These are phyloP conservation scores for Quercus mongolica DNA, from an alignment of 306 rosid species.

Conservation along the genomic window DNA sequence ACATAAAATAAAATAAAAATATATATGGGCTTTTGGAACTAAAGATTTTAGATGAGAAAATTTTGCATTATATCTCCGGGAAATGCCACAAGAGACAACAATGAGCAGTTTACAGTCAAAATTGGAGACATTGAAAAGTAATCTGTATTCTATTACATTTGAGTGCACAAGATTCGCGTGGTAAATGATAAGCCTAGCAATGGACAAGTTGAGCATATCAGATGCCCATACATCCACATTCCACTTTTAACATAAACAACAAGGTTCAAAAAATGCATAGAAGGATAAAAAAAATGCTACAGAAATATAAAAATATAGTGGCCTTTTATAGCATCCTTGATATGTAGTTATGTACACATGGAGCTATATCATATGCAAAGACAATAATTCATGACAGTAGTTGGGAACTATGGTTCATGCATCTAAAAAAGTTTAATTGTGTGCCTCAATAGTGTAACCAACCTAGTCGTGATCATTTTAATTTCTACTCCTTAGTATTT, in stretches of 20 bases:
- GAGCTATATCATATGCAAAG: background rate
- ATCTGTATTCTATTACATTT: background rate
- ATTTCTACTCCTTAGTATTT: background rate
- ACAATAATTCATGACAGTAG: background rate
- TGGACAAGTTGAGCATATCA: too few species aligned
- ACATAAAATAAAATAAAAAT: background rate
- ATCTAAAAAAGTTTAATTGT: background rate
- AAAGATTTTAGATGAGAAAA: background rate
- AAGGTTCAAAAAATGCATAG: background rate
- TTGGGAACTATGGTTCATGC: background rate
- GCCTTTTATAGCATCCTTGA: background rate
- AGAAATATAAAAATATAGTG: background rate
- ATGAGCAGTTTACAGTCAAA: background rate
- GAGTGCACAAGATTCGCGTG: background rate
- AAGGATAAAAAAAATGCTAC: background rate
- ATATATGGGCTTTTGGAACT: background rate
- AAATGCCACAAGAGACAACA: background rate
- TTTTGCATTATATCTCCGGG: background rate
- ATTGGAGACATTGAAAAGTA: background rate
- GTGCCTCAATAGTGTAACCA: background rate
- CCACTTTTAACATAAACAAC: background rate
- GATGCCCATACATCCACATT: too few species aligned
- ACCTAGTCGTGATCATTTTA: background rate
- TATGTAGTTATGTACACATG: background rate
- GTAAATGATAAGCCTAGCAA: background rate